Conservation (phyloP, 2,329 filamentous ascomycete genomes). For the Penicillium janthinellum region DNA sequence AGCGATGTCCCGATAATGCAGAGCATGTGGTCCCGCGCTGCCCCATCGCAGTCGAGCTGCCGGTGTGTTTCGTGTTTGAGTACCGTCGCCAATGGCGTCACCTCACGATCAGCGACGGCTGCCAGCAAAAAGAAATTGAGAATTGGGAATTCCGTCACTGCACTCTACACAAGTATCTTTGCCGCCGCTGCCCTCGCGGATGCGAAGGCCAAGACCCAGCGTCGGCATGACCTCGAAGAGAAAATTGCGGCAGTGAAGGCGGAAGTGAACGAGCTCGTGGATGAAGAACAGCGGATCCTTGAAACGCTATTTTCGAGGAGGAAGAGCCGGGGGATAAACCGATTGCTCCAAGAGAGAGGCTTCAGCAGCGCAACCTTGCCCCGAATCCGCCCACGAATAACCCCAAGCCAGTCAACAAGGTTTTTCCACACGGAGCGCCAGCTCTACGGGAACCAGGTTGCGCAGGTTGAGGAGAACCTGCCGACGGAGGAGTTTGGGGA, state of each 20-base stretch:
- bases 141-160: constrained; percentile 46
- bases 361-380: constrained; percentile 28
- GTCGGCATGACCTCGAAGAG: constrained; percentile 44
- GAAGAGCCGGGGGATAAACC: constrained; percentile 20
- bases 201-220: constrained; percentile 42
- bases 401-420: constrained; percentile 17
- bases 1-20: constrained; percentile 47
- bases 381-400: constrained; percentile 12
- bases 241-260: constrained; percentile 47
- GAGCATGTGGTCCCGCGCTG: constrained; percentile 46
- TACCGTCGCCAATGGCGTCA: constrained; percentile 37
- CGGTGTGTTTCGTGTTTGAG: constrained; percentile 47
- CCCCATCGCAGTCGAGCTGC: constrained; percentile 41
- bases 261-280: constrained; percentile 42
- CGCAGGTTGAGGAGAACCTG: constrained; percentile 11
- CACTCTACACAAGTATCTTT: constrained; percentile 49
- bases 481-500: constrained; percentile 5
- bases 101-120: constrained; percentile 38
- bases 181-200: constrained; percentile 46
- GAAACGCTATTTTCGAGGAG: constrained; percentile 33
- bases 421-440: constrained; percentile 23
- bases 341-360: constrained; percentile 26
- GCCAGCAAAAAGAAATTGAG: constrained; percentile 43
- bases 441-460: constrained; percentile 7
- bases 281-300: constrained; percentile 42